A percentile compares a stretch with the other conserved stretches of the same genome.
phyloP scores from a whole-genome alignment of 2,329 filamentous ascomycete species.

The Venturia pyrina region DNA sequence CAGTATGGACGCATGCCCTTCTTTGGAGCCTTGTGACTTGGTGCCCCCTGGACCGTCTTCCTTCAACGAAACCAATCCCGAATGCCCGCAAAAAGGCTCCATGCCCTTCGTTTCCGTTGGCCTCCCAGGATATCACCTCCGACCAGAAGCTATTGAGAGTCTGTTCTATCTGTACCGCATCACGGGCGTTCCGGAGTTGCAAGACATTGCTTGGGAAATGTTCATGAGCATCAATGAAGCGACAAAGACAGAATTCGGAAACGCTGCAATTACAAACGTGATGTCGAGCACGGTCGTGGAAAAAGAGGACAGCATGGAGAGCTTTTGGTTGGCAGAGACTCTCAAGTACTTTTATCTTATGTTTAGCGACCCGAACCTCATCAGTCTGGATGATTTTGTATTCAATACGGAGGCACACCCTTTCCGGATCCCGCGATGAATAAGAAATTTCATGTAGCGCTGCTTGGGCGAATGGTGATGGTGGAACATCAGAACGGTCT shows the following conservation, averaged over 20 bases:
- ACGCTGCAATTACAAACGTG: no score
- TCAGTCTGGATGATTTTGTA: conserved; percentile 50
- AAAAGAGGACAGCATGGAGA: conserved; percentile 38
- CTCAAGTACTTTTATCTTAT: conserved; percentile 87
- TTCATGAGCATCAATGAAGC: conserved; percentile 30
- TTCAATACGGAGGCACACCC: no score
- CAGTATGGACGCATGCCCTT: conserved; percentile 39
- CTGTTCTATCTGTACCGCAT: conserved; percentile 51
- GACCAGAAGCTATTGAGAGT: conserved; percentile 49
- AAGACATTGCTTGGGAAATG: conserved; percentile 34
- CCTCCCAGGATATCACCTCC: conserved; percentile 35
- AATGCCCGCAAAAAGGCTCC: no score
- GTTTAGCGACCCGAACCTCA: conserved; percentile 56
- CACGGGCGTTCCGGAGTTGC: conserved; percentile 39
- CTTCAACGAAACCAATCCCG: no score
- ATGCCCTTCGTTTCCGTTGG: conserved; percentile 26
- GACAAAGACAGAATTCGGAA: conserved; percentile 9
- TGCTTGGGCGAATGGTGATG: no score
- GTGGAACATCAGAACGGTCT: no score
- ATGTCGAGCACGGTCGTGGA: no score
- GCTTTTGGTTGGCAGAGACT: conserved; percentile 84
- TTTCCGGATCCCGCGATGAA: no score
- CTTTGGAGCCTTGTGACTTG: conserved; percentile 1
- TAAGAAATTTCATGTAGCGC: no score
- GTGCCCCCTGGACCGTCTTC: neutral